These are phyloP conservation scores for Ceratocystiopsis sp. DNA, from an alignment of 2,329 filamentous ascomycete species.

Conservation along the genomic window DNA sequence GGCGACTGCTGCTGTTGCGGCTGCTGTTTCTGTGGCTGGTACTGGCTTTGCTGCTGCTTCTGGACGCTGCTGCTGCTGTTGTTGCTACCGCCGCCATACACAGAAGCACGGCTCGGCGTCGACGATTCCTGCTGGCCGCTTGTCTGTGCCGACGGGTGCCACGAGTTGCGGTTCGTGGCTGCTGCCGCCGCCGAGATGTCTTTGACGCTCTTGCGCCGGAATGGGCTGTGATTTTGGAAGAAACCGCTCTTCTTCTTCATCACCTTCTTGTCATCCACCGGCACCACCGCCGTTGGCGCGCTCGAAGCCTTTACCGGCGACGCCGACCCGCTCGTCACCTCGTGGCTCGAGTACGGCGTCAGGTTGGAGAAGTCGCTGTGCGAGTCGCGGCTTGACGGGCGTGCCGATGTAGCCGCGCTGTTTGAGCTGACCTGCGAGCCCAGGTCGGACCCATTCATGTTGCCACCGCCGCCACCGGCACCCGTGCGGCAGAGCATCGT, in stretches of 20 bases:
- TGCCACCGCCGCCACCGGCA: conserved; percentile 13
- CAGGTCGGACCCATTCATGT: conserved; percentile 22
- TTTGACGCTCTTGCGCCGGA: conserved; percentile 80
- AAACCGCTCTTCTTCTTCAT: conserved; percentile 65
- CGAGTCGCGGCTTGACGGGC: conserved; percentile 72
- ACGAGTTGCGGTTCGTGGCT: conserved; percentile 38
- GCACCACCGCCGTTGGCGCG: conserved; percentile 18
- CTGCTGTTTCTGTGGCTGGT: conserved; percentile 12
- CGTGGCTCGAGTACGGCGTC: conserved; percentile 75
- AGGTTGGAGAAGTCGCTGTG: conserved; percentile 83
- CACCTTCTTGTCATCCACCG: conserved; percentile 46
- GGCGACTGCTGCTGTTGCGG: neutral
- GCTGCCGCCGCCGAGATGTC: conserved; percentile 29
- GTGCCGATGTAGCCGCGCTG: conserved; percentile 37
- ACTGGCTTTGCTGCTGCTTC: too few species aligned
- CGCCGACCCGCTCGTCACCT: conserved; percentile 54
- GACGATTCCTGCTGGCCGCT: conserved; percentile 4
- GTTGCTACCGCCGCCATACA: conserved; percentile 4
- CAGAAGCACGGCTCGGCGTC: conserved; percentile 2
- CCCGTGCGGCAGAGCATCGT: conserved; percentile 77
- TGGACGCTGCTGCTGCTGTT: neutral
- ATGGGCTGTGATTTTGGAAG: conserved; percentile 85
- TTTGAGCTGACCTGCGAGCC: conserved; percentile 30
- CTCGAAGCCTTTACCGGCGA: conserved; percentile 48
- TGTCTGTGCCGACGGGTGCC: conserved; percentile 24